These are phyloP conservation scores for Schwanniomyces yamadae DNA, from an alignment of 805 yeast species.

Conservation along the genomic window DNA sequence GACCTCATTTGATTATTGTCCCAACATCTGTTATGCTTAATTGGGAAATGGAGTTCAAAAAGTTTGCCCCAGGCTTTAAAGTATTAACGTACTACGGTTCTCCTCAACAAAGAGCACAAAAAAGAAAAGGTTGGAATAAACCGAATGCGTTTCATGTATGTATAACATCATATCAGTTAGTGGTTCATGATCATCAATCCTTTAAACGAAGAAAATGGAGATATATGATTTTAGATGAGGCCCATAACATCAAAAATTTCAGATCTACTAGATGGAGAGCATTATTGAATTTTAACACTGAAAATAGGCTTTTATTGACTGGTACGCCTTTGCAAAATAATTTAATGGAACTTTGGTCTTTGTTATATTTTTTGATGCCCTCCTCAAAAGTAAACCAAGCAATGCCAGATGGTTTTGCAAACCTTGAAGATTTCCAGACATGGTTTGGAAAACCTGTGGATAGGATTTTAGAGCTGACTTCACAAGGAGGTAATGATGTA, in stretches of 20 bases:
- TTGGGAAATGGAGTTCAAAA: constrained; percentile 99
- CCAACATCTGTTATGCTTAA: constrained; percentile 97
- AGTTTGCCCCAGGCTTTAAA: constrained; percentile 97
- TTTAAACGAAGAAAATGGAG: constrained; percentile 92
- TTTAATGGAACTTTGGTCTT: constrained; percentile 93
- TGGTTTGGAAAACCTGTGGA: constrained; percentile 99
- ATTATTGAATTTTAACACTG: constrained; percentile 87
- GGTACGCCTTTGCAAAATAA: constrained; percentile 98
- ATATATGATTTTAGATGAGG: constrained; percentile 96
- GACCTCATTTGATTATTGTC: constrained; percentile 94
- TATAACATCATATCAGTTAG: constrained; percentile 93
- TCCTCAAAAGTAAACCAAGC: constrained; percentile 67
- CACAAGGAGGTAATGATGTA: constrained; percentile 47
- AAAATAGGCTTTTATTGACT: constrained; percentile 79
- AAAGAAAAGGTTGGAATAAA: constrained; percentile 96
- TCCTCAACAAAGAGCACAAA: constrained; percentile 94
- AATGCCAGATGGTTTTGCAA: constrained; percentile 96
- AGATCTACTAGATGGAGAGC: constrained; percentile 98
- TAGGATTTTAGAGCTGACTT: constrained; percentile 71
- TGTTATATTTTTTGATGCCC: constrained; percentile 94
- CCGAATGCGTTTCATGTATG: constrained; percentile 96
- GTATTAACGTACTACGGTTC: constrained; percentile 94
- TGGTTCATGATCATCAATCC: constrained; percentile 95
- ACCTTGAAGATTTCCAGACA: constrained; percentile 90
- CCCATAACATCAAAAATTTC: constrained; percentile 95